Base-by-base conservation (phyloP, 2,329 filamentous ascomycete species). In the Eurotiales sp. region DNA sequence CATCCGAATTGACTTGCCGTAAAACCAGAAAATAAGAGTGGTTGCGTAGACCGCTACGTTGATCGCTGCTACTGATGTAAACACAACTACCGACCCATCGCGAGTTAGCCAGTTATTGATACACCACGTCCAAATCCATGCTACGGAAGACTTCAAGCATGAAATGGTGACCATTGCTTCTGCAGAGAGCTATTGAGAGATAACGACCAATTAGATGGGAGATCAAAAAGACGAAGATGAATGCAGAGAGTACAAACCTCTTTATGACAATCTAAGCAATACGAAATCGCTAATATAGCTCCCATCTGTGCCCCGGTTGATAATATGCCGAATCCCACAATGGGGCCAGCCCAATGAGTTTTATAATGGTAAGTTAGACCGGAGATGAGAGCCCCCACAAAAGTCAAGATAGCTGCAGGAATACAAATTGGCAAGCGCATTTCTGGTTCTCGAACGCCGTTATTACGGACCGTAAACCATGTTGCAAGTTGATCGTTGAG, bases 111-210 rank as follows among this genome's bases (percentile, higher is more conserved):
- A 60, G 27, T 57, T 57, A 27, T 56, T 60, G 15, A 60, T 56
- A 19, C 53, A 52, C 56, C 58, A 59, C 0, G 56, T 60, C 58
- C 61, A 65, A 5, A 62, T 62, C 63, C 62, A 65, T 1, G 62
- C 62, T 25, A 65, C 61, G 1, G 49, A 37, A 17, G 55, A 58
- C 30, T 65, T 62, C 8, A 64, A 40, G 25, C 57, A 59, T 15
- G 62, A 58, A 46, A 64, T 58, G 0, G 63, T 62, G 7, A 65
- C 62, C 61, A 65, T 64, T 2, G 62, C 43, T 36, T 65, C 63
- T 1, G 59, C 62, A 21, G 59, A 59, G 15, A 61, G 52, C 56
- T n/a, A n/a, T n/a, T n/a, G n/a, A n/a, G n/a, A n/a, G n/a, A n/a
- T 57, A 44, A 25, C n/a, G n/a, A n/a, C n/a, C n/a, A n/a, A n/a